A percentile compares a stretch with the other conserved stretches of the same genome.
phyloP scores from a whole-genome alignment of 2,329 filamentous ascomycete species.

The Alternaria metachromatica region DNA sequence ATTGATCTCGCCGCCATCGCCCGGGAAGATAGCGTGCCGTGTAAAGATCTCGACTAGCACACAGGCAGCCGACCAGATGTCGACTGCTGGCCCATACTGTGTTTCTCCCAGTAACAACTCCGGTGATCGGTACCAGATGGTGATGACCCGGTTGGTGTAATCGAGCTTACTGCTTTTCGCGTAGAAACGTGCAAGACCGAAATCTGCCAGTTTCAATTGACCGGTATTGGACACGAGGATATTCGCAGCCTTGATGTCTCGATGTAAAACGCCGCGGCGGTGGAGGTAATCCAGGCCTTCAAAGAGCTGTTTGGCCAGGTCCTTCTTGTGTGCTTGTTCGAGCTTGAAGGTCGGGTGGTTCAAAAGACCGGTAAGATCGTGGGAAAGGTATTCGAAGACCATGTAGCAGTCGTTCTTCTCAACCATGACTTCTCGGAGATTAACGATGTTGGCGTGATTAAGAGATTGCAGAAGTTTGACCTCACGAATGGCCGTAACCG shows the following conservation, averaged over 20 bases:
- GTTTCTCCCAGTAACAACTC: slow-evolving; percentile 89
- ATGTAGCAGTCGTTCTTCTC: slow-evolving; percentile 99
- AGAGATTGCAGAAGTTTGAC: slow-evolving; percentile 91
- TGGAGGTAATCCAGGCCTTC: slow-evolving; percentile 94
- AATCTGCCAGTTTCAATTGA: slow-evolving; percentile 90
- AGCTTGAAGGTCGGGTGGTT: slow-evolving; percentile 93
- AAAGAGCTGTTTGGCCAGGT: slow-evolving; percentile 91
- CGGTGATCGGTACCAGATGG: slow-evolving; percentile 97
- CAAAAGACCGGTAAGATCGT: slow-evolving; percentile 91
- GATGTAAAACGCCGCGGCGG: slow-evolving; percentile 88
- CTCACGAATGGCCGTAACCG: slow-evolving; percentile 87
- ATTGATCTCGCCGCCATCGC: slow-evolving; percentile 92
- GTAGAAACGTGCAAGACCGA: slow-evolving; percentile 94
- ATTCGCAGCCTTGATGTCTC: slow-evolving; percentile 98
- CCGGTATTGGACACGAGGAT: slow-evolving; percentile 92
- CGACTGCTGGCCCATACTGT: slow-evolving; percentile 97
- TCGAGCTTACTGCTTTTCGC: slow-evolving; percentile 90
- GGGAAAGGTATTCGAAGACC: slow-evolving; percentile 98
- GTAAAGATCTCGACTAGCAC: slow-evolving; percentile 98
- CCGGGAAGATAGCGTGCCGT: slow-evolving; percentile 89
- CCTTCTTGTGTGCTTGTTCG: slow-evolving; percentile 85
- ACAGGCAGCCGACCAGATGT: slow-evolving; percentile 97
- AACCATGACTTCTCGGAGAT: slow-evolving; percentile 92
- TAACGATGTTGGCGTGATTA: slow-evolving; percentile 81
- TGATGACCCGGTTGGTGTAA: slow-evolving; percentile 98